Percentiles rank a stretch among this genome's conserved stretches.
Conservation (phyloP, 2,329 filamentous ascomycete species). For the Domatiomyces catenatus region DNA sequence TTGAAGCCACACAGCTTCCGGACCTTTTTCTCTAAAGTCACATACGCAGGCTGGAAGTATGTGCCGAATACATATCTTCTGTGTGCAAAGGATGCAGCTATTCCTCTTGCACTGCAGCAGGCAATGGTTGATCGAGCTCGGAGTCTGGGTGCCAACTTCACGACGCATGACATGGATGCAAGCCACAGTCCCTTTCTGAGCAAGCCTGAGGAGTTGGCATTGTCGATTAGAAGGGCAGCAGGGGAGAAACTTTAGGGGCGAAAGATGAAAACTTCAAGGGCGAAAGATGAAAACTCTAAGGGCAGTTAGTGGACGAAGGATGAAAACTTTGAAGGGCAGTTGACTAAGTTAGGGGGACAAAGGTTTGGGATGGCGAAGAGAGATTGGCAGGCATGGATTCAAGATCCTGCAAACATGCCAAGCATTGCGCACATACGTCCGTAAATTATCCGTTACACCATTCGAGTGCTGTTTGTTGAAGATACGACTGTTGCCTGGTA, state of each 20-base stretch:
- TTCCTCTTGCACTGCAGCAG: constrained; percentile 23
- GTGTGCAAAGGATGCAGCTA: constrained; percentile 27
- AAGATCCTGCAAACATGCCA: too few relatives aligned
- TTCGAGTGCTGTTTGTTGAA: too few relatives aligned
- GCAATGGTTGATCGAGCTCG: constrained; percentile 22
- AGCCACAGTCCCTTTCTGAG: constrained; percentile 31
- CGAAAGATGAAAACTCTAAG: too few relatives aligned
- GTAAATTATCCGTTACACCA: too few relatives aligned
- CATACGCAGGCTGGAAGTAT: constrained; percentile 25
- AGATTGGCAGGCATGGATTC: too few relatives aligned
- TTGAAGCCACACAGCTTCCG: constrained; percentile 21
- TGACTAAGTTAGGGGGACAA: too few relatives aligned
- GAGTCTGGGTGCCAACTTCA: constrained; percentile 19
- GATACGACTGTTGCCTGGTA: too few relatives aligned
- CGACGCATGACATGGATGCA: constrained; percentile 21
- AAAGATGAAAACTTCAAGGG: neutral
- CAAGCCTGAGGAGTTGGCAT: constrained; percentile 22
- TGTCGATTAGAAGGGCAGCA: constrained; percentile 17
- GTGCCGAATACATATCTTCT: constrained; percentile 28
- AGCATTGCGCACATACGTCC: too few relatives aligned
- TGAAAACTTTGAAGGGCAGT: too few relatives aligned
- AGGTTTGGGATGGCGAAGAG: too few relatives aligned
- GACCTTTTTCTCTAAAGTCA: constrained; percentile 19
- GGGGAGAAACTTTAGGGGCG: constrained; percentile 4
- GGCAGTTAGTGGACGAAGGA: too few relatives aligned